These are phyloP conservation scores for Ilex aquifolium DNA, from an alignment of 257 asterid species.

Conservation along the genomic window DNA sequence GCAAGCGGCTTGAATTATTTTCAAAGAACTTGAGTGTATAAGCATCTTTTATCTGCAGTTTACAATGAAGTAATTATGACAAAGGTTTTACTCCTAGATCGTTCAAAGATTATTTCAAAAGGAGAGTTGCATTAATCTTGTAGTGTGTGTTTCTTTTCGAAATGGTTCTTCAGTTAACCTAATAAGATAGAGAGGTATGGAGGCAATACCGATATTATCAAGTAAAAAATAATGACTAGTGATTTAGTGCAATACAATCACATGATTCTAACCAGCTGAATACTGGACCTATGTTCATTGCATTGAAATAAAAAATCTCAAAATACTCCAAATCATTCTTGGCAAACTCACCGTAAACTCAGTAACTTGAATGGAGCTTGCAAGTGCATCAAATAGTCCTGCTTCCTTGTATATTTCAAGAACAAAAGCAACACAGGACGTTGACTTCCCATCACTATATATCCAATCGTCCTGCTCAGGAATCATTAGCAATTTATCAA, in stretches of 20 bases:
- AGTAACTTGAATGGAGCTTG: conserved; percentile 71
- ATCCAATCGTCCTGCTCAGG: conserved; percentile 92
- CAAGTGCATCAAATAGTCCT: conserved; percentile 74
- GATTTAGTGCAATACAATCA: no score
- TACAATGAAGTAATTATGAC: neutral
- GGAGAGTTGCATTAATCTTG: no score
- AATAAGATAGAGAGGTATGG: no score
- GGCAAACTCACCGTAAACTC: conserved; percentile 81
- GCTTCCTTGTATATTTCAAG: conserved; percentile 83
- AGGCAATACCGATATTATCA: no score
- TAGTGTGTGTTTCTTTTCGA: no score
- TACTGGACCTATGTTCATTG: no score
- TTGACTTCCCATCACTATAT: conserved; percentile 74
- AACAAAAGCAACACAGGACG: conserved; percentile 90
- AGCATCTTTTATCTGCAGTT: conserved; percentile 83
- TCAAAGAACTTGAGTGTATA: conserved; percentile 70
- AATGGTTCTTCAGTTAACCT: no score
- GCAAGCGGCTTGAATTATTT: conserved; percentile 66
- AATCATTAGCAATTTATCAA: conserved; percentile 68
- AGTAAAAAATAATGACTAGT: no score
- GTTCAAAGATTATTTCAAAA: no score
- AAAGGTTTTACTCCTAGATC: no score
- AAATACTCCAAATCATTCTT: neutral
- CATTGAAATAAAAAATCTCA: no score
- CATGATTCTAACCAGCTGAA: no score